phyloP scores from a whole-genome alignment of 164 flowering plant species.

The Warburgia ugandensis region DNA sequence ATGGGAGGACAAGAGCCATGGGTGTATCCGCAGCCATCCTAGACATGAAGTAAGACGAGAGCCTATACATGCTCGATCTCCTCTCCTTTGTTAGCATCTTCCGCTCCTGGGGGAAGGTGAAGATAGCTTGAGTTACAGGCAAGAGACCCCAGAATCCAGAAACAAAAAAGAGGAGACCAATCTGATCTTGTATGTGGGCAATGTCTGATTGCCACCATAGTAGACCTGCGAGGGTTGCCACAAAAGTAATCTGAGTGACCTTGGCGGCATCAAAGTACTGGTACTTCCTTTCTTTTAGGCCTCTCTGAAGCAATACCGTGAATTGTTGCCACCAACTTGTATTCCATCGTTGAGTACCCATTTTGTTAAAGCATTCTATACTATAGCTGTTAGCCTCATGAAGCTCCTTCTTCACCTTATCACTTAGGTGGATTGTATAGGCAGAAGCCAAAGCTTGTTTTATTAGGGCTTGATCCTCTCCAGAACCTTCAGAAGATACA shows the following conservation, averaged over 20 bases:
- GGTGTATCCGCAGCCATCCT: constrained; percentile 54
- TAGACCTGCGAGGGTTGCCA: constrained; percentile 21
- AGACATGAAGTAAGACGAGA: constrained; percentile 74
- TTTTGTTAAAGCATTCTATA: not conserved
- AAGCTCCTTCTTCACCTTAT: not conserved
- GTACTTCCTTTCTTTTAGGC: constrained; percentile 44
- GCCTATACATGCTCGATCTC: constrained; percentile 63
- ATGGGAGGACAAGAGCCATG: constrained; percentile 70
- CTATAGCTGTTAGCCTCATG: not conserved
- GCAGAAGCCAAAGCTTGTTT: constrained; percentile 1
- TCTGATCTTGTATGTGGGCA: constrained; percentile 27
- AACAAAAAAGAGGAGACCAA: constrained; percentile 8
- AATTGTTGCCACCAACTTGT: constrained; percentile 68
- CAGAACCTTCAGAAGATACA: constrained; percentile 15
- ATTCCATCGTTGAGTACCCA: constrained; percentile 31
- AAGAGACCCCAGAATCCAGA: constrained; percentile 5
- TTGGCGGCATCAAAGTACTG: constrained; percentile 39
- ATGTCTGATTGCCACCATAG: constrained; percentile 16
- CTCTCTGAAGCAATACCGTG: constrained; percentile 41
- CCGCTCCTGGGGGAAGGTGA: constrained; percentile 73
- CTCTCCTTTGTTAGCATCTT: constrained; percentile 62
- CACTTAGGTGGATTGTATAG: not conserved
- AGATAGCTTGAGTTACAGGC: constrained; percentile 44
- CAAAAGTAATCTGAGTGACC: constrained; percentile 28
- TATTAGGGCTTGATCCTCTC: constrained; percentile 4